Conservation (phyloP, 2,329 filamentous ascomycete genomes). For the Coleophoma crateriformis region DNA sequence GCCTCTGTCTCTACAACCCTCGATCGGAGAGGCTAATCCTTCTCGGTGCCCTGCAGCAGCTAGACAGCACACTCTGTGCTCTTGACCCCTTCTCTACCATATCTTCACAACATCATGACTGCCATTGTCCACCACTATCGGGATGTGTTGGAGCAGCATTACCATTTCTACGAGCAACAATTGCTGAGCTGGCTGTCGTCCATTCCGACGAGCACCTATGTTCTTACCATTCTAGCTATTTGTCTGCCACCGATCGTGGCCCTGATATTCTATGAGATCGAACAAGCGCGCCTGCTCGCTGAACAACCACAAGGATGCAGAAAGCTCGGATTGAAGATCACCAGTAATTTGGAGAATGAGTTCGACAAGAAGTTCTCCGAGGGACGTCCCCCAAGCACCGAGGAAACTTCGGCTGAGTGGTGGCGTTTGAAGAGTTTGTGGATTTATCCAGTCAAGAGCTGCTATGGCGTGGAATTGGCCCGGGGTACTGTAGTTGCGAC, state of each 20-base stretch:
- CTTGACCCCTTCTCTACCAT: conserved; percentile 4
- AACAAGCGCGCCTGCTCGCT: conserved; percentile 21
- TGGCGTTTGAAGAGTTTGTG: conserved; percentile 63
- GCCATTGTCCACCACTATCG: conserved; percentile 19
- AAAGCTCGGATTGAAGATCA: conserved; percentile 40
- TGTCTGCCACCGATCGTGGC: conserved; percentile 25
- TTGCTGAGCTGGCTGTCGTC: conserved; percentile 18
- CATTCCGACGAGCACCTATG: conserved; percentile 24
- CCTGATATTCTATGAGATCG: conserved; percentile 25
- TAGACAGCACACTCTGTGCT: conserved; percentile 20
- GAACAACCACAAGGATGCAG: conserved; percentile 42
- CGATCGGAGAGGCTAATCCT: not conserved
- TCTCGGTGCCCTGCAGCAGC: conserved; percentile 9
- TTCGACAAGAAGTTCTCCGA: conserved; percentile 42
- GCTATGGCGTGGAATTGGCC: conserved; percentile 67
- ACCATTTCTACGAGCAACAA: conserved; percentile 20
- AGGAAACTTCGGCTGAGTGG: conserved; percentile 27
- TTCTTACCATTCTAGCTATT: conserved; percentile 22
- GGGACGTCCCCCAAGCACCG: conserved; percentile 26
- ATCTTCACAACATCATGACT: conserved; percentile 12
- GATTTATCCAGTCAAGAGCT: conserved; percentile 82
- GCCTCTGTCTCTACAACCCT: not conserved
- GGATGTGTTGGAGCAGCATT: conserved; percentile 18
- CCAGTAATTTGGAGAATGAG: conserved; percentile 51
- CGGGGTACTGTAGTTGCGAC: conserved; percentile 57